These are phyloP conservation scores for Backusella tuberculispora DNA, from an alignment of 192 early-diverging fungal genomes.

Conservation along the genomic window DNA sequence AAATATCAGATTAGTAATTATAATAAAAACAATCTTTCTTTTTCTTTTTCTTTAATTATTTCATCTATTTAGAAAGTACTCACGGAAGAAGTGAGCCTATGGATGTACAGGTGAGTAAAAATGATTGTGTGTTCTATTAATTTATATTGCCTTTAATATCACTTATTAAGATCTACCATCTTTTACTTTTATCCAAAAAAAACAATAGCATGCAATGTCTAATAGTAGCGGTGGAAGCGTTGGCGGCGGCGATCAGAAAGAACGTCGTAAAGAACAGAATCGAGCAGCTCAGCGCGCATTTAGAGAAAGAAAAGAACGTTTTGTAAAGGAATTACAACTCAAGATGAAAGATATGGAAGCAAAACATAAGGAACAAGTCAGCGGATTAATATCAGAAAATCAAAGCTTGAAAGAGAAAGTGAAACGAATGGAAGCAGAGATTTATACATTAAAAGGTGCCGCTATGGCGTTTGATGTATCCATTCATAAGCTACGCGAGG, in stretches of 20 bases:
- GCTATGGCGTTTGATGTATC: conserved; percentile 56
- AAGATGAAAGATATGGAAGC: conserved; percentile 70
- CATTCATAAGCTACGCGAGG: conserved; percentile 41
- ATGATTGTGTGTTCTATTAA: background rate
- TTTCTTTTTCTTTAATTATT: background rate
- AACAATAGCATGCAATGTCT: background rate
- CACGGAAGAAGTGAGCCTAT: background rate
- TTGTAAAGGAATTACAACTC: conserved; percentile 80
- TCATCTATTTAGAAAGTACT: background rate
- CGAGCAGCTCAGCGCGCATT: conserved; percentile 64
- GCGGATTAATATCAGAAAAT: conserved; percentile 45
- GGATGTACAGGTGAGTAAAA: background rate
- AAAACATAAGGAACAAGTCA: conserved; percentile 45
- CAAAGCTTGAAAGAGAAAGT: conserved; percentile 49
- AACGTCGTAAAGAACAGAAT: conserved; percentile 45
- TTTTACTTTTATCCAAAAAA: background rate
- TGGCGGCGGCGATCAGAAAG: conserved; percentile 21
- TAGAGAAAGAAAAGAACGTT: conserved; percentile 84
- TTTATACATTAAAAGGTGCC: conserved; percentile 57
- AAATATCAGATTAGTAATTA: background rate
- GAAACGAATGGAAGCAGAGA: conserved; percentile 55
- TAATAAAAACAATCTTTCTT: too few relatives aligned
- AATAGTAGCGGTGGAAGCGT: background rate
- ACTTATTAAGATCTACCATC: background rate
- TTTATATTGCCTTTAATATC: too few relatives aligned